Evolutionary conservation across 2,329 filamentous ascomycete genomes (phyloP), one percentile per base, ranked within the genome.

Genomic region (Apiospora kogelbergensis): DNA sequence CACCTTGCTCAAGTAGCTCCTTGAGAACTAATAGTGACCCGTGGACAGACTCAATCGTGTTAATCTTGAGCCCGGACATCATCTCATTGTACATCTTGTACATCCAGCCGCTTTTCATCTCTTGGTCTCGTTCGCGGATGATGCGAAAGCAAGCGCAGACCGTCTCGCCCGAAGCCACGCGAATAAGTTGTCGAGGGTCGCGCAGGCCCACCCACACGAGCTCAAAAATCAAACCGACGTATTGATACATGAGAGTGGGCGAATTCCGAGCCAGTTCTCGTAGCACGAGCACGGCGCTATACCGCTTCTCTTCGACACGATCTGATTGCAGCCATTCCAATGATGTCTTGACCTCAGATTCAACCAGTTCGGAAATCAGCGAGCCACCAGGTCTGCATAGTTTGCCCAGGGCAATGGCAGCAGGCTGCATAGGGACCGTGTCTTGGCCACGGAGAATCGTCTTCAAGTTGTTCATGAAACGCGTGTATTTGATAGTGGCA

Each of bases 281-380:
- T 68, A 99, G 88, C 41, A 97, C 91, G 30, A 99, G 87, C 9
- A 97, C 95, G 22, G 96, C 95, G 69, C 95, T 95, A 78, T 98
- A 98, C 74, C 96, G 89, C 74, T 95, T 89, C 78, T 95, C 95
- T 82, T 99, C 96, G 74, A 97, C 91, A 73, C 95, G 89, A 78
- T 98, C 97, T 65, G 95, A 95, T 78, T 98, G 95, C 69, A 99
- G 88, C 93, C 95, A 98, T 82, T 99, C 96, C 67, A 99, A 86
- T 1, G 97, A 95, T 22, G 94, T 96, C 80, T 98, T 97, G 71
- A 98, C 95, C 81, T 99, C 95, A 68, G 94, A 95, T 78, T 99
- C 96, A 69, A 99, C 96, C 68, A 99, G 85, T 80, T 98, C 95
- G 9, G 95, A 97, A 60, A 97, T 97, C 72, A 98, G 86, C 41